Conservation (phyloP, 805 yeast genomes). For the Kazachstania viticola region DNA sequence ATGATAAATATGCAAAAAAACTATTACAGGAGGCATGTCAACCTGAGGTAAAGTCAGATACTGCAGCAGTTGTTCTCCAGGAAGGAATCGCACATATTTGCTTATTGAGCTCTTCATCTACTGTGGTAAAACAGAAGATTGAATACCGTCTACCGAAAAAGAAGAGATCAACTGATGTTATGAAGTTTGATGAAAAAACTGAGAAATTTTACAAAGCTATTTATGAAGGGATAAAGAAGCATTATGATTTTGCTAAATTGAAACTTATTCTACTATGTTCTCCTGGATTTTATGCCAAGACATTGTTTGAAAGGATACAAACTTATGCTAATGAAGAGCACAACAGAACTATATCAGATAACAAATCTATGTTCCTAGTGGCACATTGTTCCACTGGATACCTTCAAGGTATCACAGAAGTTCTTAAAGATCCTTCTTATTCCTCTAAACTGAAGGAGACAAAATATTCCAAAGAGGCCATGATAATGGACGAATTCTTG, state of each 20-base stretch:
- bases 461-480: conserved; percentile 66
- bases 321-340: conserved; percentile 46
- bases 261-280: conserved; percentile 77
- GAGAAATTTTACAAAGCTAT: conserved; percentile 55
- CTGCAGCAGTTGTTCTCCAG: conserved; percentile 87
- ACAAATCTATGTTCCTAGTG: conserved; percentile 59
- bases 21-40: conserved; percentile 59
- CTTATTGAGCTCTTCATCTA: conserved; percentile 78
- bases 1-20: conserved; percentile 65
- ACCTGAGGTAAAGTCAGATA: conserved; percentile 71
- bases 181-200: conserved; percentile 68
- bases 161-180: conserved; percentile 70
- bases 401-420: conserved; percentile 83
- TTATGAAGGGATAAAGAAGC: conserved; percentile 50
- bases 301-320: conserved; percentile 46
- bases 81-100: conserved; percentile 94
- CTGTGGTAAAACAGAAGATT: conserved; percentile 65
- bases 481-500: conserved; percentile 66
- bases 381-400: conserved; percentile 89
- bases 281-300: conserved; percentile 75
- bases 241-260: conserved; percentile 56
- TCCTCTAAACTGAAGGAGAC: conserved; percentile 61
- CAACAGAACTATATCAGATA: conserved; percentile 43
- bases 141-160: conserved; percentile 82
- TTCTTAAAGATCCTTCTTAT: conserved; percentile 58